A percentile compares a stretch with the other conserved stretches of the same genome.
Conservation (phyloP, 2,329 filamentous ascomycete species). For the Verticillium dahliae region DNA sequence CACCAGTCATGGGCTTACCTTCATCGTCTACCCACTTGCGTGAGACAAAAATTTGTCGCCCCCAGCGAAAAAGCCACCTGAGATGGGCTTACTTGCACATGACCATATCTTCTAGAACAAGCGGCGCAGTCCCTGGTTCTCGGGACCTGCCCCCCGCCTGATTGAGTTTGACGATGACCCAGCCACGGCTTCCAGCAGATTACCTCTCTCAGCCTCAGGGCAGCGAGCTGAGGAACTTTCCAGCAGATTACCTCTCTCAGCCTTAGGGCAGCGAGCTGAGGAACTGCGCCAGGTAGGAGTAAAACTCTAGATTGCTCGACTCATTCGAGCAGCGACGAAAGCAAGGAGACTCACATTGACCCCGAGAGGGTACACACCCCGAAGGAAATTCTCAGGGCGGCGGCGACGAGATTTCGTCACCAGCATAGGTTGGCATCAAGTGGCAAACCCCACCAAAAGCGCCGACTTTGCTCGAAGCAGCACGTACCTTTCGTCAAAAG, state of each 20-base stretch:
- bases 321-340: not conserved
- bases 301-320: not conserved
- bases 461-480: not conserved
- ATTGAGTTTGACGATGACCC: not conserved
- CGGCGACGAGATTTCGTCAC: not conserved
- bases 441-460: not conserved
- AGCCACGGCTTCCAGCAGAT: not conserved
- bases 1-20: not conserved
- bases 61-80: not conserved
- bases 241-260: not conserved
- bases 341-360: not conserved
- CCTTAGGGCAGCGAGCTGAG: not conserved
- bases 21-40: not conserved
- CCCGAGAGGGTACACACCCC: not conserved
- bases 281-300: not conserved
- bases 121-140: not conserved
- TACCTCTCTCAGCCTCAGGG: not conserved
- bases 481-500: not conserved
- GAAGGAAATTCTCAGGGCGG: not conserved
- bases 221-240: not conserved
- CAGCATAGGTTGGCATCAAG: not conserved
- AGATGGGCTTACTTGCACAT: not conserved
- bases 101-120: not conserved
- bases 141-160: not conserved
- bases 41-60: not conserved